Base-by-base conservation (phyloP, 2,329 filamentous ascomycete genomes). In the Fulvia fulva region DNA sequence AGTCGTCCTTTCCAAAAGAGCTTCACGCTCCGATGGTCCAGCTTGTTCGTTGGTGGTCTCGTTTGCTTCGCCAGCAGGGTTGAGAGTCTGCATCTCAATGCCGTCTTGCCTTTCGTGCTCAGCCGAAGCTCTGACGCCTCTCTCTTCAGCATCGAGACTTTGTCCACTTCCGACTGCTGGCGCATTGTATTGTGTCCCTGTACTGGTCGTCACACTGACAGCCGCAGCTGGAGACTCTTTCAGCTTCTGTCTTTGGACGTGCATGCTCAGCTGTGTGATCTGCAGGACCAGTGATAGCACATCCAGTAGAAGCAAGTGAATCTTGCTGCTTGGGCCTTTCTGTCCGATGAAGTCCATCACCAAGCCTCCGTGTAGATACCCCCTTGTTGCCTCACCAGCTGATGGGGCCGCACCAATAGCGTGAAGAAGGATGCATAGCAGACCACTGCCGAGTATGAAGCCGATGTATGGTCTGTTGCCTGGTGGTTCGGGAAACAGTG, bases 311-410 rank as follows among this genome's bases (percentile, higher is more conserved):
- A 82, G 65, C 12, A 87, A 74, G 62, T 78, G 77, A 50, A 79
- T 69, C 66, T 80, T 81, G 54, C 81, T 80, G 2, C 80, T 78
- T 2, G 83, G 83, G 1, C 80, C 81, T 63, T 80, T 77, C 69
- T 86, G 82, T 16, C 85, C 84, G 54, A 87, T 81, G 66, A 87
- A 86, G 71, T 87, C 84, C 66, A 87, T 83, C 63, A 85, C 78
- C 51, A 87, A 63, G 2, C 85, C 83, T 5, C 85, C 84, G 67
- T 87, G 83, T 12, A 86, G 73, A 68, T 86, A 86, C 28, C 77
- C 78, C 63, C 78, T 66, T 5, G 78, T 80, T 21, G 75, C 75
- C 62, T 80, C 78, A 26, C 77, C 77, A 1, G 76, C 78, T 2
- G 73, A 67, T 1, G 78, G 78, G 6, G 73, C 70, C 25, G 67